Base-by-base conservation (phyloP, 2,329 filamentous ascomycete species). In the Chaetomiaceae sp. region DNA sequence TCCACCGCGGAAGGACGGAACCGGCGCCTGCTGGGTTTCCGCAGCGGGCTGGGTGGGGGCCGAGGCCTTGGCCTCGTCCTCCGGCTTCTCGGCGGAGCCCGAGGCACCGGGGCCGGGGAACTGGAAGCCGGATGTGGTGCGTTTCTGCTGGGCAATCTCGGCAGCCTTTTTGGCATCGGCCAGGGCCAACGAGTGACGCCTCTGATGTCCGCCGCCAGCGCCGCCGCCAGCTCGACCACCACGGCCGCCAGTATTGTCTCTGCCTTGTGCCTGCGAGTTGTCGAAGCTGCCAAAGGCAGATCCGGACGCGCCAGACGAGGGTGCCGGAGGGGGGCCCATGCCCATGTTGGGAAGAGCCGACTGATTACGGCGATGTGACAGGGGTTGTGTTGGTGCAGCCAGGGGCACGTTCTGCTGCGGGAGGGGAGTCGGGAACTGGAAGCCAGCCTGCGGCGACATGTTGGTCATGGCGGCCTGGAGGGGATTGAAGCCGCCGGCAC, bases 111-210 rank as follows among this genome's bases (percentile, higher is more conserved):
- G 88, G 49, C 86, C 83, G 15, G 94, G 92, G 69, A 99, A 99
- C 69, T 96, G 91, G 73, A 97, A 99, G 54, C 85, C 91, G 59
- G 89, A 91, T 57, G 91, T 91, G 51, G 92, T 95, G 71, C 91
- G 82, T 75, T 96, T 96, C 77, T 96, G 92, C 74, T 99, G 94
- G 45, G 94, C 94, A 59, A 96, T 75, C 71, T 99, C 94, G 53
- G 94, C 94, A 44, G 94, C 94, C 76, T 96, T 97, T 75, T 96
- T 97, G 46, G 94, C 94, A 72, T 99, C 94, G 34, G 91, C 89
- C 60, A 99, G 77, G 59, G 91, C 94, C 60, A 99, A 79, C 19
- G 94, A 99, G 74, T 99, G 94, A 72, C 94, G 87, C 68, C 94
- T 85, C 71, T 95, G 88, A 69, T 99, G 94, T 57, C 92, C 92